phyloP scores from a whole-genome alignment of 2,329 filamentous ascomycete species.

The Coniochaeta sp. region DNA sequence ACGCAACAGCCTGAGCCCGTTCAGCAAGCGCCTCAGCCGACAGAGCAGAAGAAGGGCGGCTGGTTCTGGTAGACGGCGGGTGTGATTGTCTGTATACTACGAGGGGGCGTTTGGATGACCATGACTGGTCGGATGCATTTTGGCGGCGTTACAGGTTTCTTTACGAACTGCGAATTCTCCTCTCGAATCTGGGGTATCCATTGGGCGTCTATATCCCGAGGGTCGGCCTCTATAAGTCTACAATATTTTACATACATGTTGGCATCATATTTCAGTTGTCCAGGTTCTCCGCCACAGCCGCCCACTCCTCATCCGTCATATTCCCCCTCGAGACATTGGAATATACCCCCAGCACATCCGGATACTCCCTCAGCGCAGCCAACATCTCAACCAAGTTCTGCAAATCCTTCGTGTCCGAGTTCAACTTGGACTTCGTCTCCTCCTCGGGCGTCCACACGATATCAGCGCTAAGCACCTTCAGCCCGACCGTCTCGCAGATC shows the following conservation, averaged over 20 bases:
- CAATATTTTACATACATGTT: constrained; percentile 29
- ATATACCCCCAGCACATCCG: constrained; percentile 73
- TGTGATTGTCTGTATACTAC: neutral
- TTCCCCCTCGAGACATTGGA: constrained; percentile 55
- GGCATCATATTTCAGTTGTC: constrained; percentile 27
- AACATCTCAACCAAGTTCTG: constrained; percentile 54
- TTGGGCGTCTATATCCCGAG: neutral
- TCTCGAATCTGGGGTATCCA: neutral
- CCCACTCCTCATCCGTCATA: constrained; percentile 47
- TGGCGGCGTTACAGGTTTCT: constrained; percentile 1
- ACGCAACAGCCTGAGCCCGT: constrained; percentile 19
- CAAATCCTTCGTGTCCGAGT: constrained; percentile 43
- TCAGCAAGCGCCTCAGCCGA: constrained; percentile 15
- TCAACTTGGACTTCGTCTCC: constrained; percentile 63
- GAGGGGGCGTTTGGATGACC: neutral
- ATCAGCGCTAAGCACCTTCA: constrained; percentile 67
- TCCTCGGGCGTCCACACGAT: constrained; percentile 82
- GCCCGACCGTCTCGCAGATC: constrained; percentile 56
- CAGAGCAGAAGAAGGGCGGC: constrained; percentile 4
- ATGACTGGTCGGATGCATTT: neutral
- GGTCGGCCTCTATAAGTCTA: constrained; percentile 4
- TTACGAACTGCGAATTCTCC: neutral
- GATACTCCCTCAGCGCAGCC: constrained; percentile 55
- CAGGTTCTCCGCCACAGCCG: constrained; percentile 43
- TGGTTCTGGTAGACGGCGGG: constrained; percentile 9